Base-by-base conservation (phyloP, 352 stramenopile genomes). In the Phytopythium vexans region DNA sequence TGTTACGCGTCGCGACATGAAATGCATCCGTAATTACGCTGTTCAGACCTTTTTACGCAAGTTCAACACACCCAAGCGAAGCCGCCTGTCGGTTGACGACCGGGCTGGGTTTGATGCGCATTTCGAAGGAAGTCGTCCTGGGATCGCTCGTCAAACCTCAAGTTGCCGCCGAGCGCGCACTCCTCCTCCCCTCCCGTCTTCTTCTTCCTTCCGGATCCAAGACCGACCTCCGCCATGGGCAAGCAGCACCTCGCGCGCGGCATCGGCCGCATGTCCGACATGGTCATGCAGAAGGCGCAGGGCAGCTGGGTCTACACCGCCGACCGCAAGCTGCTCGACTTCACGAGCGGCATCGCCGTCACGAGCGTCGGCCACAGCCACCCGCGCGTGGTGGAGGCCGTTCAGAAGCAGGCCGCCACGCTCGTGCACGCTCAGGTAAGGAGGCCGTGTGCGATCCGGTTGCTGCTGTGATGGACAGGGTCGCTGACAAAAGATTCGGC, bases 291-390 rank as follows among this genome's bases (percentile, higher is more conserved):
- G 44, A 82, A 91, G 54, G 92, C 68, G 66, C 80, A 95, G 37
- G 89, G 89, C 41, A 89, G 68, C 49, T 97, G 84, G 72, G 62
- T 98, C 58, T 93, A 71, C 67, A 97, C 88, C 21, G 61, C 74
- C 45, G 88, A 97, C 59, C 74, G 86, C 63, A 96, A 93, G 70
- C 63, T 93, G 42, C 71, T 96, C 44, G 94, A 98, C 71, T 97
- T 98, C 58, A 96, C 90, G 16, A 95, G 80, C 52, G 94, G 92
- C 50, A 98, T 98, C 62, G 92, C 88, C 53, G 92, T 98, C 27
- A 91, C 87, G 6, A 97, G 86, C 60, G 80, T 96, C 36, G 94
- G 94, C 43, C 92, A 98, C 67, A 96, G 83, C 58, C 94, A 98
- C 71, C 91, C 94, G 15, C 83, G 81, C 54, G 86, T 98, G 27